A percentile compares a stretch with the other conserved stretches of the same genome.
Conservation (phyloP, 495 filamentous ascomycete species). For the Clohesyomyces aquaticus region DNA sequence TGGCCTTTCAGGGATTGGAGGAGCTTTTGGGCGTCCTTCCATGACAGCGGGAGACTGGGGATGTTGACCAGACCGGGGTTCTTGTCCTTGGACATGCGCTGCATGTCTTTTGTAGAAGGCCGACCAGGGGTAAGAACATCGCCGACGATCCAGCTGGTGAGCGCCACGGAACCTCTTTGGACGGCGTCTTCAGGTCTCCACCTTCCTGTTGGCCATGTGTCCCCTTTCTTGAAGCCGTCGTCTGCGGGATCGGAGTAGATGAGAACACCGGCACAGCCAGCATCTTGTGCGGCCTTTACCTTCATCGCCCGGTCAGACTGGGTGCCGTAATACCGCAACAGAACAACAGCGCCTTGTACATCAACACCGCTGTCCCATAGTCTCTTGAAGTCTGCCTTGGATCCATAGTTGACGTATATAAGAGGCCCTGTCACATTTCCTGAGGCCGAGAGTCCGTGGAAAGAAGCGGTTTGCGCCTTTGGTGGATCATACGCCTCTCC, state of each 20-base stretch:
- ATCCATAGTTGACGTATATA: constrained; percentile 92
- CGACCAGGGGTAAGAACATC: constrained; percentile 89
- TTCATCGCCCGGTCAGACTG: constrained; percentile 75
- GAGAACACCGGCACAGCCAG: constrained; percentile 82
- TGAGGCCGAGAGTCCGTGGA: constrained; percentile 86
- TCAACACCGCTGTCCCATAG: constrained; percentile 72
- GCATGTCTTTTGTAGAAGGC: constrained; percentile 71
- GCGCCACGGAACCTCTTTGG: constrained; percentile 78
- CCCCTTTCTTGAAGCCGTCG: constrained; percentile 72
- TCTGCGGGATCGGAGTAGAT: constrained; percentile 89
- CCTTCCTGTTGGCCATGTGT: constrained; percentile 71
- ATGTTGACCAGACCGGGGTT: constrained; percentile 77
- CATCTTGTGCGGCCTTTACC: constrained; percentile 84
- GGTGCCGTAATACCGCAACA: constrained; percentile 79
- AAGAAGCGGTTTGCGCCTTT: constrained; percentile 67
- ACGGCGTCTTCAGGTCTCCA: constrained; percentile 80
- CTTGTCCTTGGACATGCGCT: constrained; percentile 67
- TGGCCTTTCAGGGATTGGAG: constrained; percentile 76
- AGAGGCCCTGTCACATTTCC: constrained; percentile 91
- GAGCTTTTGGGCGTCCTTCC: constrained; percentile 82
- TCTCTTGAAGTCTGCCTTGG: constrained; percentile 75
- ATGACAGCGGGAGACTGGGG: constrained; percentile 84
- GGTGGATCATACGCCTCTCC: constrained; percentile 57
- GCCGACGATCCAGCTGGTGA: constrained; percentile 81
- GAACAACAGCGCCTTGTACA: constrained; percentile 76